A percentile compares a stretch with the other conserved stretches of the same genome.
phyloP scores from a whole-genome alignment of 2,329 filamentous ascomycete genomes.

The Drechslerella dactyloides region DNA sequence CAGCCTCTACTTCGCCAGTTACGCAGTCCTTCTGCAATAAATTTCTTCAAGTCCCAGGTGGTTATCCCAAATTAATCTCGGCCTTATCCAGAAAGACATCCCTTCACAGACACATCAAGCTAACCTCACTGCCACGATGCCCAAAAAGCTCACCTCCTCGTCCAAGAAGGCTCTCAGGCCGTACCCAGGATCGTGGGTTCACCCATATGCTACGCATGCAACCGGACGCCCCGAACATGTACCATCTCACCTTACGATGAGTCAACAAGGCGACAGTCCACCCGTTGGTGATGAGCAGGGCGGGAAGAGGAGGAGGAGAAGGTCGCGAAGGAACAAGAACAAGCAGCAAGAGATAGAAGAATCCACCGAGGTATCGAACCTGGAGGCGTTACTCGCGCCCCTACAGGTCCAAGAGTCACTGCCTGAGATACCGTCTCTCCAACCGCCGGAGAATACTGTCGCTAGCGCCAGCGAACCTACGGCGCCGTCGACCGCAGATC shows the following conservation, averaged over 20 bases:
- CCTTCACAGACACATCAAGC: slow-evolving; percentile 3
- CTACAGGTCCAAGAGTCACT: neutral
- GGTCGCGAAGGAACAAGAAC: slow-evolving; percentile 9
- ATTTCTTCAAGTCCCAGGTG: slow-evolving; percentile 22
- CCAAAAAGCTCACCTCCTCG: slow-evolving; percentile 28
- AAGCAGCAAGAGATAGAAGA: neutral
- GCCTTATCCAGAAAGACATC: neutral
- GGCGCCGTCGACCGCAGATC: neutral
- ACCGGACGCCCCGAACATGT: slow-evolving; percentile 23
- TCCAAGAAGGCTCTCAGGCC: slow-evolving; percentile 11
- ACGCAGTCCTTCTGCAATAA: slow-evolving; percentile 31
- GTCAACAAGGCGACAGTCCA: slow-evolving; percentile 5
- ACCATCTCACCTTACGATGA: slow-evolving; percentile 45
- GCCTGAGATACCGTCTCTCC: neutral
- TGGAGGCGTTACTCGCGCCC: neutral
- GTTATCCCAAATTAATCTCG: slow-evolving; percentile 11
- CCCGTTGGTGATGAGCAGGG: neutral
- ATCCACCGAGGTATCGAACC: neutral
- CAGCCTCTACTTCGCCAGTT: slow-evolving; percentile 20
- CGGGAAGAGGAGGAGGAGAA: slow-evolving; percentile 6
- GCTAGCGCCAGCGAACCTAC: neutral
- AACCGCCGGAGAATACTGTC: neutral
- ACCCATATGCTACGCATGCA: slow-evolving; percentile 38
- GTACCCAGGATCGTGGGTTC: slow-evolving; percentile 5
- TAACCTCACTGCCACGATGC: slow-evolving; percentile 31